Evolutionary conservation across 2,329 filamentous ascomycete genomes (phyloP), one percentile per base, ranked within the genome.

Genomic region (Colletotrichum scovillei): DNA sequence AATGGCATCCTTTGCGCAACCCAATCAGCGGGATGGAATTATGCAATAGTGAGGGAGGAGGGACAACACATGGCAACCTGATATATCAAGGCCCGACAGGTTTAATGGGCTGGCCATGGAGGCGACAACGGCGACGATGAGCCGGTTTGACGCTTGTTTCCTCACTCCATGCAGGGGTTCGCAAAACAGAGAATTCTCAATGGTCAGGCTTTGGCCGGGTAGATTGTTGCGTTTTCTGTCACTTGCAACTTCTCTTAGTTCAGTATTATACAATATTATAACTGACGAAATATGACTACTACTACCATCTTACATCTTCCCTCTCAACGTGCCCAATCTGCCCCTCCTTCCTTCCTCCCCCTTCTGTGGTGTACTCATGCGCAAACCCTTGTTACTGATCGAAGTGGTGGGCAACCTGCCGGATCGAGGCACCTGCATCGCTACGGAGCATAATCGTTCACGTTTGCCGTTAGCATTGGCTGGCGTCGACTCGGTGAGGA

Each of bases 401-500:
- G 24, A 38, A 38, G 4, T 35, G 49, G 62, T 64, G 30, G 62
- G 32, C 49, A 32, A 11, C 30, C 63, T 57, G 32, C 63, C 63
- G 32, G 5, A 65, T 28, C 35, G 52, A 65, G 63, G 24, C 24
- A 52, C 32, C 7, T 57, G 63, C 63, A 65, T 32, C 19, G 28
- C 62, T 32, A 66, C 35, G 59, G 24, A 12, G 63, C 14, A 6
- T 14, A 49, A 52, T 32, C 60, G 62, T 63, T 42, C 38, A 42
- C 52, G 19, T 52, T 32, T 57, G 35, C 56, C 46, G 19, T 57
- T 28, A 55, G 60, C 46, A 73, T 70, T 57, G 59, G 60, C 62
- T 56, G 56, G 56, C 56, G 67, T 71, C 71, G 42, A 64, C 67
- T 71, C 67, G 71, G 71, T 73, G 60, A 73, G 63, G 67, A 16